Evolutionary conservation across 2,329 filamentous ascomycete genomes (phyloP), one percentile per base, ranked within the genome.

Genomic region (Hysterium pulicare): DNA sequence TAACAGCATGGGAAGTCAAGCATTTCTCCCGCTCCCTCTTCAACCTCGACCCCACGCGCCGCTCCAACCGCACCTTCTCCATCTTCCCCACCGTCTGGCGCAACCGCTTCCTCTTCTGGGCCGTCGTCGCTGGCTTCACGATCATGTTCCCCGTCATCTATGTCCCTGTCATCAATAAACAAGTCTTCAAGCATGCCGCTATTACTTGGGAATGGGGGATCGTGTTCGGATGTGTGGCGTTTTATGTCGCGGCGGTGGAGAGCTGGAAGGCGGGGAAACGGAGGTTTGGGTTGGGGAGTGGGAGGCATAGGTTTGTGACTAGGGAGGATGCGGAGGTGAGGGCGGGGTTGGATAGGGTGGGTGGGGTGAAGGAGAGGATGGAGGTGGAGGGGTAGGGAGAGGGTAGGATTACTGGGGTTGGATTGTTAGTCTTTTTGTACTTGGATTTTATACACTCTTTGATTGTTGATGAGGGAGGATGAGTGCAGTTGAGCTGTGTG

Each of bases 1-100:
- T 72, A 49, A 72, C 70, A n/a, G 71, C 71, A 2, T 72, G 69
- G 69, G 70, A 74, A 53, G 69, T 72, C 44, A 73, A 72, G 48
- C 69, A 72, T 44, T 68, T 73, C 26, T 61, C 66, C 11, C 64
- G 68, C 33, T 64, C 61, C 6, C 54, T 73, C 3, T 73, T 73
- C 58, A 71, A 72, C 53, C 66, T 74, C 53, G 67, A 73, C 36
- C 69, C 70, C 2, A 54, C 20, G 55, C 38, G 48, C 57, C 15
- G 46, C 55, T 13, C 41, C 42, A 1, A 47, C 50, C 22, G 59
- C 48, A 22, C 59, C 8, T 49, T 66, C 2, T 64, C 61, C 8
- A 47, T 71, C 36, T 68, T 71, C 48, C 54, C 58, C 5, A 66
- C 70, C 33, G 54, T 68, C 41, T 64, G 60, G 61, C 61, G 64